Percentiles rank a stretch among this genome's conserved stretches.
phyloP scores from a whole-genome alignment of 2,329 filamentous ascomycete species.

The Aureobasidium leucospermi region DNA sequence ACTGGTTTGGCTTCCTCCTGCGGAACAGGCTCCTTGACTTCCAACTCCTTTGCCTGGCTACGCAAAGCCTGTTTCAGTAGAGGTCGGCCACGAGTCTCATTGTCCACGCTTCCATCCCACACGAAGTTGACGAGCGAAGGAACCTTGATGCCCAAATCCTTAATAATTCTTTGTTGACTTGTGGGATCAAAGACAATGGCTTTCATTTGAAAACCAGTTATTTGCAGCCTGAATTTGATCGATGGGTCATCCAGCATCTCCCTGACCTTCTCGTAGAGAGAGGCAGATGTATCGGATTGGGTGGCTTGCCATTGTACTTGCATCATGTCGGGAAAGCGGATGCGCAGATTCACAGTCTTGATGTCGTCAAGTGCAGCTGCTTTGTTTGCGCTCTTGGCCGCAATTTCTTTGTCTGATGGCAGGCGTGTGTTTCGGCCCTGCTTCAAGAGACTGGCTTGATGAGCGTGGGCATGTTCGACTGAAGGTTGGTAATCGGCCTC shows the following conservation, averaged over 20 bases:
- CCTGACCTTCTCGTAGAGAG: slow-evolving; percentile 68
- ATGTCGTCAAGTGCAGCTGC: slow-evolving; percentile 59
- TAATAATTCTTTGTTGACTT: slow-evolving; percentile 53
- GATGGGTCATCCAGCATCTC: slow-evolving; percentile 56
- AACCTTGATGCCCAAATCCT: slow-evolving; percentile 61
- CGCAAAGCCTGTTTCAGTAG: slow-evolving; percentile 55
- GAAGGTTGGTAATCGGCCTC: slow-evolving; percentile 72
- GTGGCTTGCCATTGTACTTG: slow-evolving; percentile 66
- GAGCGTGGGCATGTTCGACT: slow-evolving; percentile 66
- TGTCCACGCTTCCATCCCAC: slow-evolving; percentile 61
- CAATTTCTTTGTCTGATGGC: slow-evolving; percentile 73
- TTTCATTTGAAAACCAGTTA: slow-evolving; percentile 48
- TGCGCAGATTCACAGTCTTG: slow-evolving; percentile 63
- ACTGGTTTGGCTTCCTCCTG: neutral
- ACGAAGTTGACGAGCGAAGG: slow-evolving; percentile 68
- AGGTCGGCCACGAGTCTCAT: slow-evolving; percentile 46
- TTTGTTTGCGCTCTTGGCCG: slow-evolving; percentile 58
- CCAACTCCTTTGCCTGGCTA: slow-evolving; percentile 58
- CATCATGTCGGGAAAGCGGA: slow-evolving; percentile 83
- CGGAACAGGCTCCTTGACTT: slow-evolving; percentile 47
- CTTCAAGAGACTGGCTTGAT: slow-evolving; percentile 59
- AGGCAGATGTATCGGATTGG: slow-evolving; percentile 59
- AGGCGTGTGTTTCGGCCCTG: slow-evolving; percentile 67
- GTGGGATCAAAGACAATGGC: slow-evolving; percentile 32
- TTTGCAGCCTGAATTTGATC: slow-evolving; percentile 65